Conservation (phyloP, 2,329 filamentous ascomycete genomes). For the Aspergillus sp. region DNA sequence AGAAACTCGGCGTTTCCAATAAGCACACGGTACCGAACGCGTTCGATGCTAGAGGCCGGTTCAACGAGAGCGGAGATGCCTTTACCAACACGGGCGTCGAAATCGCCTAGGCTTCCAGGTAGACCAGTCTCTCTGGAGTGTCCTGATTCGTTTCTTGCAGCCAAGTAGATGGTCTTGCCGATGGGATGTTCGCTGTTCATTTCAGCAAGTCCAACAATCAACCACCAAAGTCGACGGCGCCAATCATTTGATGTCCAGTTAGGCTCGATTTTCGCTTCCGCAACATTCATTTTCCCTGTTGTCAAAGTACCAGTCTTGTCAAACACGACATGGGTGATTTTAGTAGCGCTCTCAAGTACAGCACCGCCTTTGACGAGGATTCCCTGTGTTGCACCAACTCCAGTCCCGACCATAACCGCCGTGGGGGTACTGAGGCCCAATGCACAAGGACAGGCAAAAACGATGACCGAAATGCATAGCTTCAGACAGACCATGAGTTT, state of each 20-base stretch:
- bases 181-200: slow-evolving; percentile 95
- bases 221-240: slow-evolving; percentile 83
- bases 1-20: slow-evolving; percentile 82
- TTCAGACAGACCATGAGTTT: slow-evolving; percentile 96
- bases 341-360: slow-evolving; percentile 85
- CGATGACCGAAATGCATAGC: slow-evolving; percentile 96
- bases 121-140: slow-evolving; percentile 71
- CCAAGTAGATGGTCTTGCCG: slow-evolving; percentile 77
- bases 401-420: slow-evolving; percentile 98
- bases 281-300: slow-evolving; percentile 91
- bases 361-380: slow-evolving; percentile 98
- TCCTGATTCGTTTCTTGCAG: slow-evolving; percentile 73
- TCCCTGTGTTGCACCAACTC: slow-evolving; percentile 89
- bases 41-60: slow-evolving; percentile 67
- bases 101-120: slow-evolving; percentile 82
- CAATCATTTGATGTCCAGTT: slow-evolving; percentile 69
- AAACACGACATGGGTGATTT: slow-evolving; percentile 83
- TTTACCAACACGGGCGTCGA: slow-evolving; percentile 77
- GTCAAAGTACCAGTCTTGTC: slow-evolving; percentile 97
- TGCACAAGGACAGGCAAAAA: slow-evolving; percentile 95
- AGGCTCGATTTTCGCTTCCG: slow-evolving; percentile 64
- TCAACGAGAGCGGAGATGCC: slow-evolving; percentile 82
- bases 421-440: slow-evolving; percentile 95
- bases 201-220: slow-evolving; percentile 91
- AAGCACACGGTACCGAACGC: slow-evolving; percentile 72